phyloP scores from a whole-genome alignment of 1,284 basidiomycete species.

The Waitea zeae region DNA sequence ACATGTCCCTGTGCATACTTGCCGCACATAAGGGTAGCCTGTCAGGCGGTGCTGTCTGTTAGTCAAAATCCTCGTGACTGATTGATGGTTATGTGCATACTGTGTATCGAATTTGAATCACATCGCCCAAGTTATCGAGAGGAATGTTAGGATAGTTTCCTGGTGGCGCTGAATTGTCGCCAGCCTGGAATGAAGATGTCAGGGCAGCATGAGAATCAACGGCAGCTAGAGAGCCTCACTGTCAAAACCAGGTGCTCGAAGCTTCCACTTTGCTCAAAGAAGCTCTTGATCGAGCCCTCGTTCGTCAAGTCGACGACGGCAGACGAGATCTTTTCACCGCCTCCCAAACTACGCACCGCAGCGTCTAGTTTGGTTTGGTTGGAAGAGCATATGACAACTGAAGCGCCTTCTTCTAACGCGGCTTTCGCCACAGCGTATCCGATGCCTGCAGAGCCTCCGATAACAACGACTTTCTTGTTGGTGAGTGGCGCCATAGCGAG shows the following conservation, averaged over 20 bases:
- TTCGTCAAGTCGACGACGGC: neutral
- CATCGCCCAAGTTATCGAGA: neutral
- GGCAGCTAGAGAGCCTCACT: neutral
- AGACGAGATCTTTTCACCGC: neutral
- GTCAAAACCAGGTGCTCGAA: neutral
- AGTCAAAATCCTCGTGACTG: neutral
- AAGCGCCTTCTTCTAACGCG: neutral
- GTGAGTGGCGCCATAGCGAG: neutral
- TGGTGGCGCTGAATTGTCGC: neutral
- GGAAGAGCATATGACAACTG: neutral
- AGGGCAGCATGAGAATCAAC: neutral
- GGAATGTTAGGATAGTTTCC: neutral
- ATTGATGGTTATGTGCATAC: neutral
- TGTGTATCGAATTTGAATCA: neutral
- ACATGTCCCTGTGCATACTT: neutral
- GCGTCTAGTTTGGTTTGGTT: neutral
- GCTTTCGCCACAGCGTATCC: neutral
- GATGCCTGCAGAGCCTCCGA: neutral
- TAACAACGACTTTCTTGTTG: neutral
- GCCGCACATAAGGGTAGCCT: neutral
- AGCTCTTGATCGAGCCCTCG: neutral
- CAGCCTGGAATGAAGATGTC: neutral
- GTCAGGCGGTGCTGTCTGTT: too few relatives aligned
- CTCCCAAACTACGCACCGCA: neutral
- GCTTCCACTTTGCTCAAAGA: neutral